Evolutionary conservation across 768 basidiomycete genomes (phyloP).

Genomic region (Termitomyces sp.): DNA sequence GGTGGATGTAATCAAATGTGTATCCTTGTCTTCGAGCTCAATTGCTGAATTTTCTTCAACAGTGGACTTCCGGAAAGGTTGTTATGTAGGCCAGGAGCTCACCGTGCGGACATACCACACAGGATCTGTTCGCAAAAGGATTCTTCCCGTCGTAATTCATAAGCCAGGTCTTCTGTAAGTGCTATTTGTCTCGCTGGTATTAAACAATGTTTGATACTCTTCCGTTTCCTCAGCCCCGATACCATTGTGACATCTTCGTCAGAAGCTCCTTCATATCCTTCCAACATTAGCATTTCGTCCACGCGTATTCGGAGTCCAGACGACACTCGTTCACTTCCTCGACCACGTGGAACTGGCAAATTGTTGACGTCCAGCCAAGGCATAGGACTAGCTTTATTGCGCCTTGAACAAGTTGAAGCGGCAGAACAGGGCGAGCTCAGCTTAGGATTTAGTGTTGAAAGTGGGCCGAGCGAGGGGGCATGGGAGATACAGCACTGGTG

Average conservation of each 20-base stretch:
- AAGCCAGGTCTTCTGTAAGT: slow-evolving; percentile 34
- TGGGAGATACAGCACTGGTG: slow-evolving; percentile 62
- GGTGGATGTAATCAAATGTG: slow-evolving; percentile 67
- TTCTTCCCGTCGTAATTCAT: slow-evolving; percentile 73
- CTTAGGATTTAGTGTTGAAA: slow-evolving; percentile 37
- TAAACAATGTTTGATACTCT: background rate
- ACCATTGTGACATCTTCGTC: slow-evolving; percentile 13
- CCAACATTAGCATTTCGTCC: slow-evolving; percentile 39
- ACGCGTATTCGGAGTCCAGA: slow-evolving; percentile 22
- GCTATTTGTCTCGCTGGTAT: background rate
- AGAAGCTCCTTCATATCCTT: slow-evolving; percentile 26
- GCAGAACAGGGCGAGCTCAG: slow-evolving; percentile 46
- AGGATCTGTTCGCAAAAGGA: slow-evolving; percentile 86
- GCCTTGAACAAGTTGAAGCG: slow-evolving; percentile 71
- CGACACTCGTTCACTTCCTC: slow-evolving; percentile 37
- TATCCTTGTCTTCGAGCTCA: background rate
- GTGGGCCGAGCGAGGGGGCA: slow-evolving; percentile 26
- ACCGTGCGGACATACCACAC: slow-evolving; percentile 97
- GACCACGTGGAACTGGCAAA: slow-evolving; percentile 73
- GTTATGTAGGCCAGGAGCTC: slow-evolving; percentile 96
- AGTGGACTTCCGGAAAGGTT: slow-evolving; percentile 97
- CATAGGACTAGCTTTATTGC: slow-evolving; percentile 75
- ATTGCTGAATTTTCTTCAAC: slow-evolving; percentile 14
- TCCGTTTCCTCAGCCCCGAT: slow-evolving; percentile 14
- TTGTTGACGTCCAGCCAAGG: slow-evolving; percentile 60